Conservation (phyloP, 148 eudicot genomes). For the Cornus kousa region DNA sequence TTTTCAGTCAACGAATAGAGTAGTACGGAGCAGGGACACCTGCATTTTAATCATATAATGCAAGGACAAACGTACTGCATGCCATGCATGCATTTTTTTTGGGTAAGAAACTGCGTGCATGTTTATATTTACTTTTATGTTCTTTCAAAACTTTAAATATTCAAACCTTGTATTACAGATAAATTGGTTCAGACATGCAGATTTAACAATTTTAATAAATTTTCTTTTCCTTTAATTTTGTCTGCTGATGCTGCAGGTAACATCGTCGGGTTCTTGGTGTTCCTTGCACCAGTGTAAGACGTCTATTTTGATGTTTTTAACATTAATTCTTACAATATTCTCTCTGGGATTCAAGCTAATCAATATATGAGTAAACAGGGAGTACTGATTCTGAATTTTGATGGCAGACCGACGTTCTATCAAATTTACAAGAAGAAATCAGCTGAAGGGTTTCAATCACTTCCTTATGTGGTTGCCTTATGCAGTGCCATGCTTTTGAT, state of each 20-base stretch:
- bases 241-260: slow-evolving; percentile 48
- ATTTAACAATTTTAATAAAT: background rate
- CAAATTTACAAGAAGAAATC: slow-evolving; percentile 81
- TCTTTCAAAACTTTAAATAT: too few species aligned
- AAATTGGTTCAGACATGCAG: too few species aligned
- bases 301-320: background rate
- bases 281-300: slow-evolving; percentile 85
- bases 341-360: background rate
- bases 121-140: background rate
- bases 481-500: slow-evolving; percentile 87
- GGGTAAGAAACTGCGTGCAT: background rate
- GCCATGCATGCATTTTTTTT: too few species aligned
- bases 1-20: too few species aligned
- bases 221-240: background rate
- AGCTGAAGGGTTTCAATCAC: slow-evolving; percentile 72
- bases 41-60: too few species aligned
- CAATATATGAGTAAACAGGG: background rate
- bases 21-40: background rate
- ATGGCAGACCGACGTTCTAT: slow-evolving; percentile 73
- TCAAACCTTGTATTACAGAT: too few species aligned
- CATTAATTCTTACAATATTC: too few species aligned
- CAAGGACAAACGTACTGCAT: too few species aligned
- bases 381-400: background rate
- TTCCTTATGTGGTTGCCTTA: slow-evolving; percentile 68
- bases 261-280: slow-evolving; percentile 82